Percentiles rank a stretch among this genome's conserved stretches.
phyloP scores from a whole-genome alignment of 225 moss, liverwort and hornwort species.

The Climacium dendroides region DNA sequence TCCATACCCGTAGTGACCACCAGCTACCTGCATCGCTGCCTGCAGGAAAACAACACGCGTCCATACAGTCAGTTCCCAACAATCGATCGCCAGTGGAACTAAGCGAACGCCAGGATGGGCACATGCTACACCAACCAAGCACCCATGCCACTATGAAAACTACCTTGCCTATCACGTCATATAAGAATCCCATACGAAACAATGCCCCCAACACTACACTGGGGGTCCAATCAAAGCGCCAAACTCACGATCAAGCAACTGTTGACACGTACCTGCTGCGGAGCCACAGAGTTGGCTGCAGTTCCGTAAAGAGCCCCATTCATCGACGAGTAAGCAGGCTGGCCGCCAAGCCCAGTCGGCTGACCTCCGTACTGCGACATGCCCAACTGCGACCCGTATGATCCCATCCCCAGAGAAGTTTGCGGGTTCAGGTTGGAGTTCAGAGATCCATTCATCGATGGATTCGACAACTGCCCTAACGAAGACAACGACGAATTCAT shows the following conservation, averaged over 20 bases:
- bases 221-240: background rate
- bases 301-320: conserved; percentile 77
- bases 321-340: conserved; percentile 77
- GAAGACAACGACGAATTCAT: conserved; percentile 51
- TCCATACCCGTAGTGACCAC: conserved; percentile 78
- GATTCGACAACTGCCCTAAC: conserved; percentile 60
- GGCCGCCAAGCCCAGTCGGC: conserved; percentile 51
- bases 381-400: conserved; percentile 77
- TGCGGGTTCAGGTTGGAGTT: conserved; percentile 63
- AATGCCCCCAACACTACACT: background rate
- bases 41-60: conserved; percentile 10
- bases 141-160: background rate
- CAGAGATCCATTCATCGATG: conserved; percentile 52
- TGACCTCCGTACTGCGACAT: conserved; percentile 77
- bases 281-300: conserved; percentile 55
- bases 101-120: background rate
- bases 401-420: conserved; percentile 77
- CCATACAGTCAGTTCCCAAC: background rate
- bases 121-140: background rate
- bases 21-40: conserved; percentile 73
- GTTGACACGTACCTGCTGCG: conserved; percentile 43
- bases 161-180: background rate
- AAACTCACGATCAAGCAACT: background rate
- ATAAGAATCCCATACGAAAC: background rate
- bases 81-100: background rate